Evolutionary conservation across 2,329 filamentous ascomycete species (phyloP).

Genomic region (Sclerotiophoma versabilis): DNA sequence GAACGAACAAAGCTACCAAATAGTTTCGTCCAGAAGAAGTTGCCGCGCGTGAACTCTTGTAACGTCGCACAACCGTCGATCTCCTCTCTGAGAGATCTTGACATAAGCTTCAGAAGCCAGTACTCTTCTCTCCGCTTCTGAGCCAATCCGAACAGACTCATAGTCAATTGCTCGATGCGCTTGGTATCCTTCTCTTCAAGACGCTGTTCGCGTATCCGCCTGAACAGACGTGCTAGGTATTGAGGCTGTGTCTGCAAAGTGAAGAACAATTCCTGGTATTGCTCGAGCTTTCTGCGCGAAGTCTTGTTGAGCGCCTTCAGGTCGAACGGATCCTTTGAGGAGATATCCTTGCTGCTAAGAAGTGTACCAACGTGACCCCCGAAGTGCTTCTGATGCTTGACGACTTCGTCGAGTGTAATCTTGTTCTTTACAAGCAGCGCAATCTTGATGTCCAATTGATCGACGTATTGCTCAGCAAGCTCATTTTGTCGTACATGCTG

Average conservation of each 20-base stretch:
- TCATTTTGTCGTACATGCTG: slow-evolving; percentile 98
- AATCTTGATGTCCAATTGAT: slow-evolving; percentile 98
- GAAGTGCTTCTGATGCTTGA: slow-evolving; percentile 95
- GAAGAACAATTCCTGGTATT: slow-evolving; percentile 98
- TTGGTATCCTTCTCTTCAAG: slow-evolving; percentile 92
- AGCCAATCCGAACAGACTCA: slow-evolving; percentile 96
- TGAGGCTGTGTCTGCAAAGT: slow-evolving; percentile 95
- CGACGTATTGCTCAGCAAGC: slow-evolving; percentile 95
- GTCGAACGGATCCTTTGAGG: slow-evolving; percentile 90
- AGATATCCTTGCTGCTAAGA: slow-evolving; percentile 85
- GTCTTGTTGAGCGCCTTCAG: slow-evolving; percentile 97
- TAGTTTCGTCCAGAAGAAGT: slow-evolving; percentile 91
- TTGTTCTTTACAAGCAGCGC: slow-evolving; percentile 99
- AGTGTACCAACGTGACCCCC: slow-evolving; percentile 86
- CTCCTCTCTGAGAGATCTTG: slow-evolving; percentile 83
- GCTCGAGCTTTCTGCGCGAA: slow-evolving; percentile 91
- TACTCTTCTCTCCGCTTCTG: slow-evolving; percentile 98
- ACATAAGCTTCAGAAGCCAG: slow-evolving; percentile 88
- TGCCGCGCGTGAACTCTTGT: slow-evolving; percentile 86
- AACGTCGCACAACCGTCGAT: slow-evolving; percentile 75
- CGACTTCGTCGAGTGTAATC: slow-evolving; percentile 96
- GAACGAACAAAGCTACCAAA: slow-evolving; percentile 88
- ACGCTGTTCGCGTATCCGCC: slow-evolving; percentile 79
- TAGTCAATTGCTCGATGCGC: slow-evolving; percentile 89
- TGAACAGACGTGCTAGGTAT: slow-evolving; percentile 89